Percentiles rank a stretch among this genome's conserved stretches.
Conservation (phyloP, 768 basidiomycete species). For the Hebeloma cylindrosporum region DNA sequence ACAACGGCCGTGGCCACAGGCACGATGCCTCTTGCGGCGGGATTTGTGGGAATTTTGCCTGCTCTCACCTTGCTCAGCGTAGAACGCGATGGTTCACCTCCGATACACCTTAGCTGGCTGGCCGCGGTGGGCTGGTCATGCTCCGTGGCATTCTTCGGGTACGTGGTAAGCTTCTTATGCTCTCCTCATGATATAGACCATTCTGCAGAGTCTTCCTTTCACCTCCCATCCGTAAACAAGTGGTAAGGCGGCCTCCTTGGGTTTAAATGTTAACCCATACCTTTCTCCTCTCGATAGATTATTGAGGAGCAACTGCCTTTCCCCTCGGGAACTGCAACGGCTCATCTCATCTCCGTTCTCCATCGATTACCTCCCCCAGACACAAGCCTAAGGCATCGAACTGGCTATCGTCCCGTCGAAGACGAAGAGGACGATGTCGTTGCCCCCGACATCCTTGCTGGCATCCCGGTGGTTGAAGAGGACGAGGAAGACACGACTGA, state of each 20-base stretch:
- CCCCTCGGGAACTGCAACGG: conserved; percentile 94
- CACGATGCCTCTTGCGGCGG: conserved; percentile 81
- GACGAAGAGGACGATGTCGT: conserved; percentile 31
- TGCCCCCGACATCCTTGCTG: conserved; percentile 12
- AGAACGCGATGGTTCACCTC: conserved; percentile 71
- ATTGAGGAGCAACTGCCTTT: conserved; percentile 93
- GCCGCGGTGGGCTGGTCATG: conserved; percentile 83
- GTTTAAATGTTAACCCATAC: background rate
- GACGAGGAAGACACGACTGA: conserved; percentile 34
- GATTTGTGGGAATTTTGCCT: conserved; percentile 91
- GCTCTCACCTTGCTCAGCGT: conserved; percentile 79
- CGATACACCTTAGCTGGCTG: conserved; percentile 73
- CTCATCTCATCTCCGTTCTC: conserved; percentile 89
- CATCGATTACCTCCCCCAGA: conserved; percentile 74
- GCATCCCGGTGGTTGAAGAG: conserved; percentile 29
- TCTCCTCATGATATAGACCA: background rate
- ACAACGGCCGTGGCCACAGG: conserved; percentile 97
- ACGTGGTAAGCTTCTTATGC: conserved; percentile 28
- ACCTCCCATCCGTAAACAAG: conserved; percentile 92
- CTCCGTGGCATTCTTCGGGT: conserved; percentile 94
- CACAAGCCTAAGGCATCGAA: conserved; percentile 51
- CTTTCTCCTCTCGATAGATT: conserved; percentile 50
- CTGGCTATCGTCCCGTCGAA: conserved; percentile 52
- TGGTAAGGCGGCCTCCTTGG: conserved; percentile 49
- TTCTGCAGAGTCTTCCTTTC: conserved; percentile 83